phyloP scores from a whole-genome alignment of 177 flowering plant genomes.

The Vitis hybrid region DNA sequence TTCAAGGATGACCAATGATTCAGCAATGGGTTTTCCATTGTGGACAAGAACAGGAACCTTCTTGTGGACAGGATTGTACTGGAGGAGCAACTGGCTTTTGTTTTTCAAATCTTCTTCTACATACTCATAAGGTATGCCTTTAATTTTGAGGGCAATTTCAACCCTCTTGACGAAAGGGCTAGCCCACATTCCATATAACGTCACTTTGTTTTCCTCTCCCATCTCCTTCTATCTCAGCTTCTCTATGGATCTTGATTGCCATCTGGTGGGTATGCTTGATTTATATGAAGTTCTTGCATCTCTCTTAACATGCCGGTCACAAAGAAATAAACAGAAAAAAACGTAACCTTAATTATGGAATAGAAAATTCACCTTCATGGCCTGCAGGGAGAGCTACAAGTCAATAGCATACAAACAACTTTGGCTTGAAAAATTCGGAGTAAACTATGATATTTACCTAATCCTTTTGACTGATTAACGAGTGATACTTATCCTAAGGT shows the following conservation, averaged over 20 bases:
- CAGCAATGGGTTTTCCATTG: slow-evolving; percentile 33
- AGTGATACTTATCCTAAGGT: too few relatives aligned
- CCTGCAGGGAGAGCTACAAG: too few relatives aligned
- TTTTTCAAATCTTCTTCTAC: slow-evolving; percentile 38
- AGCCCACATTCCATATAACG: slow-evolving; percentile 28
- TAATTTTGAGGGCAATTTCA: slow-evolving; percentile 37
- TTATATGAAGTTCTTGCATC: too few relatives aligned
- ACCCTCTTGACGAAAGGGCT: slow-evolving; percentile 35
- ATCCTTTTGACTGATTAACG: too few relatives aligned
- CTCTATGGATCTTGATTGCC: neutral
- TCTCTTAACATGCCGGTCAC: too few relatives aligned
- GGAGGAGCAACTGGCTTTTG: slow-evolving; percentile 45
- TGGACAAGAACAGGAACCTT: slow-evolving; percentile 39
- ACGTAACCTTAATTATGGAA: too few relatives aligned
- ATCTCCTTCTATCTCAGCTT: slow-evolving; percentile 11
- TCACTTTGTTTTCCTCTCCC: slow-evolving; percentile 31
- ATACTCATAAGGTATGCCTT: slow-evolving; percentile 41
- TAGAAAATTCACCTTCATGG: too few relatives aligned
- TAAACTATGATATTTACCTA: too few relatives aligned
- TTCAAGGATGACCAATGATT: slow-evolving; percentile 41
- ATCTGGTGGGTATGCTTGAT: neutral
- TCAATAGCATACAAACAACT: too few relatives aligned
- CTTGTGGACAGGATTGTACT: slow-evolving; percentile 37
- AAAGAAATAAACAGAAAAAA: too few relatives aligned
- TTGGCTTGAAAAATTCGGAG: too few relatives aligned